Evolutionary conservation across 768 basidiomycete species (phyloP).

Genomic region (Amanita jacksonii): DNA sequence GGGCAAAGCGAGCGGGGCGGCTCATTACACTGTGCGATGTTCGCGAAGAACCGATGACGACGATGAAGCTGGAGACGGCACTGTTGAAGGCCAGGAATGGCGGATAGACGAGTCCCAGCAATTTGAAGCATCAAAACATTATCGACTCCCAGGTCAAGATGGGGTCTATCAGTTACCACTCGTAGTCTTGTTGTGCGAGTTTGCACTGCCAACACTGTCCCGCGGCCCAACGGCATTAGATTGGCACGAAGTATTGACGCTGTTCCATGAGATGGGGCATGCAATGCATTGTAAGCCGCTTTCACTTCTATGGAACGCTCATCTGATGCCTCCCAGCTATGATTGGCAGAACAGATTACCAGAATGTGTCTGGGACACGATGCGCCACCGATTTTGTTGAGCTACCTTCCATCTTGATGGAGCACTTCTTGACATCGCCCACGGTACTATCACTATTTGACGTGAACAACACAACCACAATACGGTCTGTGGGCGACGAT

Average conservation of each 20-base stretch:
- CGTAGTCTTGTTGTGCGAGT: slow-evolving; percentile 88
- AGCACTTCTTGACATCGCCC: slow-evolving; percentile 87
- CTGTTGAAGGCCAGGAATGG: slow-evolving; percentile 27
- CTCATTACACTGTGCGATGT: slow-evolving; percentile 96
- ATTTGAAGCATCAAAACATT: slow-evolving; percentile 56
- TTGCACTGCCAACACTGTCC: slow-evolving; percentile 51
- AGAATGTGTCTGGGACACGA: slow-evolving; percentile 95
- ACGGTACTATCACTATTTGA: slow-evolving; percentile 75
- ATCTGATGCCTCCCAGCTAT: slow-evolving; percentile 49
- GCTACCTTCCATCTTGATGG: slow-evolving; percentile 96
- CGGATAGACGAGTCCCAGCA: slow-evolving; percentile 39
- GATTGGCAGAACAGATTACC: slow-evolving; percentile 95
- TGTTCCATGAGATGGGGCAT: slow-evolving; percentile 99
- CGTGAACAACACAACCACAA: slow-evolving; percentile 32
- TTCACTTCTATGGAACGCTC: background rate
- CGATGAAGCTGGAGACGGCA: slow-evolving; percentile 60
- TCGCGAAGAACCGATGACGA: slow-evolving; percentile 90
- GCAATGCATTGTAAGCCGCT: slow-evolving; percentile 90
- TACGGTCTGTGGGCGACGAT: slow-evolving; percentile 48
- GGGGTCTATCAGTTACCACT: slow-evolving; percentile 84
- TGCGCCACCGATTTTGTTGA: slow-evolving; percentile 99
- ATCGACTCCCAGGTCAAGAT: slow-evolving; percentile 47
- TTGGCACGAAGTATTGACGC: slow-evolving; percentile 90
- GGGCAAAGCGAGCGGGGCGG: slow-evolving; percentile 86
- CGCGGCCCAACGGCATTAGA: slow-evolving; percentile 64